Evolutionary conservation across 2,329 filamentous ascomycete genomes (phyloP).

Genomic region (Tothia fuscella): DNA sequence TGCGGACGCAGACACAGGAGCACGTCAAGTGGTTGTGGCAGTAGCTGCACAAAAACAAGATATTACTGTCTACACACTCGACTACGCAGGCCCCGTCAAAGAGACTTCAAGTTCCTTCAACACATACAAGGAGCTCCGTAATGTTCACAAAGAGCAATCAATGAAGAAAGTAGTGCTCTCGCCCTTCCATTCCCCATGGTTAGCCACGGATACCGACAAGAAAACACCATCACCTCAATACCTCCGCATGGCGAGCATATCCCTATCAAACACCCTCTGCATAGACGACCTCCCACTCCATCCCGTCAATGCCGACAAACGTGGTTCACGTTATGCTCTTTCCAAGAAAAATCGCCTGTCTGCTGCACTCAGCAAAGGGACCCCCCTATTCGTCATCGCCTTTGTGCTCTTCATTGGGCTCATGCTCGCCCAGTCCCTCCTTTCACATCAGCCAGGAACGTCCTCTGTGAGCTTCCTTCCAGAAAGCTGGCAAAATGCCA

Average conservation of each 20-base stretch:
- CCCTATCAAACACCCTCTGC: constrained; percentile 65
- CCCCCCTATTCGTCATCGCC: constrained; percentile 46
- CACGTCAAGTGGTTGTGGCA: constrained; percentile 68
- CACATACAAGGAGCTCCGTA: constrained; percentile 38
- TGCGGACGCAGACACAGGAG: constrained; percentile 40
- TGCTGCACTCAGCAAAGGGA: constrained; percentile 36
- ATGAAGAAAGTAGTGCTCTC: constrained; percentile 44
- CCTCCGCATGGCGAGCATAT: constrained; percentile 70
- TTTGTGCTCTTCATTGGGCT: constrained; percentile 52
- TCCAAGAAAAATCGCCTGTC: constrained; percentile 24
- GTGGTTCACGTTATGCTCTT: constrained; percentile 54
- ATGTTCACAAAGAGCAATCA: constrained; percentile 42
- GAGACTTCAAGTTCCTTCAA: constrained; percentile 33
- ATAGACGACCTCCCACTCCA: constrained; percentile 67
- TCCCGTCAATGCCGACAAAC: constrained; percentile 35
- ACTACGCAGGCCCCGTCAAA: constrained; percentile 46
- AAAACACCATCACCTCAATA: constrained; percentile 36
- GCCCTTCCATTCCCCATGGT: constrained; percentile 30
- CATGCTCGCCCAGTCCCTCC: constrained; percentile 37
- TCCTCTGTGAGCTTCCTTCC: constrained; percentile 2
- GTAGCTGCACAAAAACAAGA: constrained; percentile 71
- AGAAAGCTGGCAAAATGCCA: neutral
- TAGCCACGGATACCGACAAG: constrained; percentile 13
- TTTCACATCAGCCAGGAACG: constrained; percentile 27
- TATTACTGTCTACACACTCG: constrained; percentile 53